phyloP scores from a whole-genome alignment of 2,329 filamentous ascomycete species.

The Hypocreales sp. region DNA sequence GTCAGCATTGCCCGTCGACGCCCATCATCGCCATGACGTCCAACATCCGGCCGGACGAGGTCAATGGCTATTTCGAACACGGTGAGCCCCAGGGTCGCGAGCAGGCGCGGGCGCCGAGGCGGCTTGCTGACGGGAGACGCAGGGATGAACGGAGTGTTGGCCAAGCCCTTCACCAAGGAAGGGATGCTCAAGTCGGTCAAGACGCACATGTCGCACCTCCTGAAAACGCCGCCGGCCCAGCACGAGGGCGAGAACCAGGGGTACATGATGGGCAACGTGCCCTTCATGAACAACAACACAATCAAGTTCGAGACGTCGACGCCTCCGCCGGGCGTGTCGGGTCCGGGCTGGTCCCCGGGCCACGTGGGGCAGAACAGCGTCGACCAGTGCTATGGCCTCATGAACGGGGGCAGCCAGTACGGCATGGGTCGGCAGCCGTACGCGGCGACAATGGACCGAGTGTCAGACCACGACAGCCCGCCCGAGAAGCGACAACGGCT shows the following conservation, averaged over 20 bases:
- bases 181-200: slow-evolving; percentile 75
- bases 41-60: slow-evolving; percentile 91
- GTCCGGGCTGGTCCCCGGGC: slow-evolving; percentile 35
- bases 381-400: slow-evolving; percentile 29
- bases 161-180: slow-evolving; percentile 89
- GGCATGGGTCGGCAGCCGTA: slow-evolving; percentile 16
- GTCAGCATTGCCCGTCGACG: slow-evolving; percentile 65
- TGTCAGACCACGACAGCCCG: slow-evolving; percentile 25
- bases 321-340: slow-evolving; percentile 29
- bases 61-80: slow-evolving; percentile 92
- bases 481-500: slow-evolving; percentile 38
- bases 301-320: slow-evolving; percentile 41
- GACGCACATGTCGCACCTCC: slow-evolving; percentile 73
- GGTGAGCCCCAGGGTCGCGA: too few relatives aligned
- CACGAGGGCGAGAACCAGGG: slow-evolving; percentile 18
- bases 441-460: slow-evolving; percentile 12
- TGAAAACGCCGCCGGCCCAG: slow-evolving; percentile 46
- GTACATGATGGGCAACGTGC: slow-evolving; percentile 16
- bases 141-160: slow-evolving; percentile 97
- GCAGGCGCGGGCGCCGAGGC: too few relatives aligned
- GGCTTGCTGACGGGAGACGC: not conserved
- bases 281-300: slow-evolving; percentile 17
- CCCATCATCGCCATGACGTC: slow-evolving; percentile 98
- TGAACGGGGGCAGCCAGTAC: slow-evolving; percentile 24
- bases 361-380: slow-evolving; percentile 31